phyloP scores from a whole-genome alignment of 345 rosid species.

The Heritiera fomes region DNA sequence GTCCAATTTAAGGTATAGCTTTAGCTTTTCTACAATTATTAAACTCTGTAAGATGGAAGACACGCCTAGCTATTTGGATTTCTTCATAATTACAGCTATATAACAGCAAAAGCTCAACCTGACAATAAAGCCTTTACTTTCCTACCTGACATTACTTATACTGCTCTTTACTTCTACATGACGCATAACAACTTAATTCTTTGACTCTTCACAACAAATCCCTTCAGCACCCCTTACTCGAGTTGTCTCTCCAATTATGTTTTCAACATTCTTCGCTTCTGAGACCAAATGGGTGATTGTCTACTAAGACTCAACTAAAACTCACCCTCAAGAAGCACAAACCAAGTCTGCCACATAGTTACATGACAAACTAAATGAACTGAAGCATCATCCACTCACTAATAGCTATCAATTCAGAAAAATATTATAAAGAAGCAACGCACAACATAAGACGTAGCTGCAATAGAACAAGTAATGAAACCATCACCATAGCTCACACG shows the following conservation, averaged over 20 bases:
- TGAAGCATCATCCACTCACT: constrained; percentile 4
- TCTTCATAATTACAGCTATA: background rate
- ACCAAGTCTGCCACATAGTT: background rate
- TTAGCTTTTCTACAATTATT: background rate
- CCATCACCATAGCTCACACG: constrained; percentile 16
- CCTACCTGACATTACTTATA: background rate
- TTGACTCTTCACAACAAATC: background rate
- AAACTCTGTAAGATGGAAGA: background rate
- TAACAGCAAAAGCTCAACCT: background rate
- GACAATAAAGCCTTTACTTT: background rate
- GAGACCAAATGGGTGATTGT: background rate
- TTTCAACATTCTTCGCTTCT: background rate
- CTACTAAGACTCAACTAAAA: background rate
- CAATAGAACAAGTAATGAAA: constrained; percentile 8
- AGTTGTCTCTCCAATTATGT: constrained; percentile 7
- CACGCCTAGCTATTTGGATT: background rate
- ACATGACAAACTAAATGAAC: background rate
- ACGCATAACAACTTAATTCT: background rate
- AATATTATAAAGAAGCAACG: background rate
- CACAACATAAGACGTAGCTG: background rate
- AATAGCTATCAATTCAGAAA: constrained; percentile 7
- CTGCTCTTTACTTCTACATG: background rate
- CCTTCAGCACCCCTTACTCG: background rate
- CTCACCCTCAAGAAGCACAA: background rate
- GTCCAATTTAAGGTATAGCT: background rate